Conservation (phyloP, 768 basidiomycete genomes). For the Russula compacta region DNA sequence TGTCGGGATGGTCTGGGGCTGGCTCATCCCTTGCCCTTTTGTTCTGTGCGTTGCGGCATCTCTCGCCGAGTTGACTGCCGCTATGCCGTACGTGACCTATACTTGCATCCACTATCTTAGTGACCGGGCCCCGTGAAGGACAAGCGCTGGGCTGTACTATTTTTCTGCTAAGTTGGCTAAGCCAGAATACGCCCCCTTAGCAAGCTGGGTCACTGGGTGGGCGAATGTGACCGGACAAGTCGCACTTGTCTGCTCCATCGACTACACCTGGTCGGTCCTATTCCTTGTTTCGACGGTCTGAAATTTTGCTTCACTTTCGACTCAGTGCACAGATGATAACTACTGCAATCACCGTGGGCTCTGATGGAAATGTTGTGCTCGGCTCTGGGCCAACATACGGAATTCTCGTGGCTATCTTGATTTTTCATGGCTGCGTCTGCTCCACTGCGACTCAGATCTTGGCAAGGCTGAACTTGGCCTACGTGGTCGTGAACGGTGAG, state of each 20-base stretch:
- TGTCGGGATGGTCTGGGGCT: slow-evolving; percentile 70
- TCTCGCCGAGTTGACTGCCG: slow-evolving; percentile 65
- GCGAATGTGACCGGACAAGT: slow-evolving; percentile 67
- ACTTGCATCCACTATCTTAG: background rate
- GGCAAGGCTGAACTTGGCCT: slow-evolving; percentile 61
- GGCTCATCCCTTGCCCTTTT: slow-evolving; percentile 63
- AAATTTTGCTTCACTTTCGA: background rate
- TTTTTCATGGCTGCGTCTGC: slow-evolving; percentile 61
- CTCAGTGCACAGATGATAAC: slow-evolving; percentile 67
- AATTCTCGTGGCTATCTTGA: slow-evolving; percentile 53
- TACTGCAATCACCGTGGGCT: slow-evolving; percentile 54
- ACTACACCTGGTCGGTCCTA: slow-evolving; percentile 49
- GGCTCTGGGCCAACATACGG: slow-evolving; percentile 56
- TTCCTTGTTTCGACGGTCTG: background rate
- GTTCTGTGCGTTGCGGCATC: slow-evolving; percentile 59
- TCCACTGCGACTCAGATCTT: slow-evolving; percentile 58
- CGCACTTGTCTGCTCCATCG: slow-evolving; percentile 64
- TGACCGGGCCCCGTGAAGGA: slow-evolving; percentile 32
- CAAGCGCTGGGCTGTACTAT: slow-evolving; percentile 72
- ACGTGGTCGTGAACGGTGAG: slow-evolving; percentile 53
- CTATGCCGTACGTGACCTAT: slow-evolving; percentile 50
- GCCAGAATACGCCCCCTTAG: slow-evolving; percentile 47
- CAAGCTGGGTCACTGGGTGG: slow-evolving; percentile 64
- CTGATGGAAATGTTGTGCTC: slow-evolving; percentile 44
- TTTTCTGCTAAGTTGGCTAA: slow-evolving; percentile 71